Evolutionary conservation across 495 filamentous ascomycete genomes (phyloP).

Genomic region (Penicillium riverlandense): DNA sequence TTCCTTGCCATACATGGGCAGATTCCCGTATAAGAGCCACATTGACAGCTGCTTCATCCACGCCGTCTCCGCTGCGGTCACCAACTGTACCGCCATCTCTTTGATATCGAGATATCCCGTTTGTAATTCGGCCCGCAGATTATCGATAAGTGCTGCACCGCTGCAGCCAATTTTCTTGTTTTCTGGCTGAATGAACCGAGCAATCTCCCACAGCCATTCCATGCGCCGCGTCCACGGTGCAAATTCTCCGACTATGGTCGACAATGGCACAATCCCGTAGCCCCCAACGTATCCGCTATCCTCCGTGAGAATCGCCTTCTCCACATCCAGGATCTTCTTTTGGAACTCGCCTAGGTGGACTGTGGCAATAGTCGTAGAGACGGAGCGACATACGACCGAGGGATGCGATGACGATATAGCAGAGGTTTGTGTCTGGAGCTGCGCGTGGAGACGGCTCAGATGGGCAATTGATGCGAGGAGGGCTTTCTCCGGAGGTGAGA

Average conservation of each 20-base stretch:
- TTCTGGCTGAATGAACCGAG: conserved; percentile 52
- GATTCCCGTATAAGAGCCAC: conserved; percentile 82
- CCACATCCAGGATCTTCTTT: conserved; percentile 74
- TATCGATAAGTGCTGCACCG: conserved; percentile 68
- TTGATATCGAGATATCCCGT: conserved; percentile 90
- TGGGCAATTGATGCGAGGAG: conserved; percentile 69
- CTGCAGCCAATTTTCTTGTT: conserved; percentile 31
- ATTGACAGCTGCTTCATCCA: conserved; percentile 87
- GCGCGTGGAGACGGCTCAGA: conserved; percentile 68
- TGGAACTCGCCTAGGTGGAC: conserved; percentile 74
- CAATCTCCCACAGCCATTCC: conserved; percentile 78
- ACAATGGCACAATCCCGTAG: conserved; percentile 87
- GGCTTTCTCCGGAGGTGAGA: conserved; percentile 74
- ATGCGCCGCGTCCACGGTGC: conserved; percentile 74
- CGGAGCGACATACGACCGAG: conserved; percentile 77
- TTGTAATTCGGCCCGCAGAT: conserved; percentile 61
- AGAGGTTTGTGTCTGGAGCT: conserved; percentile 54
- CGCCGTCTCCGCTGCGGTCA: conserved; percentile 72
- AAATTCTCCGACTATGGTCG: conserved; percentile 76
- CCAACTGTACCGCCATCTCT: conserved; percentile 59
- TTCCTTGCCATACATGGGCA: conserved; percentile 61
- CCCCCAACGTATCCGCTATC: conserved; percentile 73
- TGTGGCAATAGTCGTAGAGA: conserved; percentile 71
- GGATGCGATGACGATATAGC: conserved; percentile 61
- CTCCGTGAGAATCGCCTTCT: conserved; percentile 63